Evolutionary conservation across 1,284 basidiomycete species (phyloP).

Genomic region (Tilletia setariae): DNA sequence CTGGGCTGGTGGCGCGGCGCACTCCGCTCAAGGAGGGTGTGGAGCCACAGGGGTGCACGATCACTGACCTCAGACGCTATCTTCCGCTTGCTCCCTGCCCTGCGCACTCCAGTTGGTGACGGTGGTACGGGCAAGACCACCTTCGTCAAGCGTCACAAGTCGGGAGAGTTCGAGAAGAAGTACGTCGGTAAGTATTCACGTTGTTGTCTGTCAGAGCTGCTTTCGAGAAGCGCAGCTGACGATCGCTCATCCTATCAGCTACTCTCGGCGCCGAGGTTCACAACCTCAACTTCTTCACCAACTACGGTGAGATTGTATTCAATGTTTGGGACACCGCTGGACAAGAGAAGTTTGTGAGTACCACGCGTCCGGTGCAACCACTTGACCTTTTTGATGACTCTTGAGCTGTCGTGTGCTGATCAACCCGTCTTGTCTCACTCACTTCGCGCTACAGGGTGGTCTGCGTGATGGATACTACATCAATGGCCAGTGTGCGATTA

Average conservation of each 20-base stretch:
- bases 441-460: constrained; percentile 28
- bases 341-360: constrained; percentile 82
- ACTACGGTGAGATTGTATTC: constrained; percentile 98
- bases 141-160: constrained; percentile 78
- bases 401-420: constrained; percentile 63
- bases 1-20: background rate
- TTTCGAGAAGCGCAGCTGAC: background rate
- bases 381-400: too few species aligned
- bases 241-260: constrained; percentile 61
- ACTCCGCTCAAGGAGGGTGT: background rate
- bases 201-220: constrained; percentile 16
- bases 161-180: constrained; percentile 99
- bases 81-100: background rate
- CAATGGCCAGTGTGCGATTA: constrained; percentile 93
- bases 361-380: constrained; percentile 56
- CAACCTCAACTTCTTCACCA: constrained; percentile 91
- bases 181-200: constrained; percentile 77
- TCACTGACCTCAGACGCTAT: background rate
- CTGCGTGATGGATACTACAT: constrained; percentile 54
- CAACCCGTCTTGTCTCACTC: background rate
- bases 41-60: background rate
- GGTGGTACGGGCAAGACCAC: constrained; percentile 84
- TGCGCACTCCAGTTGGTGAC: constrained; percentile 69
- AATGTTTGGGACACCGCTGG: constrained; percentile 99
- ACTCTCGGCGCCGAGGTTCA: constrained; percentile 99